A percentile compares a stretch with the other conserved stretches of the same genome.
phyloP scores from a whole-genome alignment of 306 rosid species.

The Casuarina glauca region DNA sequence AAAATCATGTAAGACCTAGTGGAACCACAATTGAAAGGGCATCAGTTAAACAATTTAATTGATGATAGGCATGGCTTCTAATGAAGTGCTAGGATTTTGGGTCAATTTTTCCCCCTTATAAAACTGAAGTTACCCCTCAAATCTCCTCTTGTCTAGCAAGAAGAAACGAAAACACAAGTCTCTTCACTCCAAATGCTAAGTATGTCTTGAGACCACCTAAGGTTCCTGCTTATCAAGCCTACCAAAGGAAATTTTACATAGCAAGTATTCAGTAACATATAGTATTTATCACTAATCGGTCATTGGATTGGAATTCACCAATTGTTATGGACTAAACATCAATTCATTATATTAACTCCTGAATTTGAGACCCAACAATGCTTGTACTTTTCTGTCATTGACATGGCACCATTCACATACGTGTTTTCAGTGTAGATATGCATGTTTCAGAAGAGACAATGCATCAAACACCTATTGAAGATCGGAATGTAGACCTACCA shows the following conservation, averaged over 20 bases:
- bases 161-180: background rate
- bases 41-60: background rate
- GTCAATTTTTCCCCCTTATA: background rate
- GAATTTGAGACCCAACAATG: background rate
- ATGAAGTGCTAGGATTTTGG: background rate
- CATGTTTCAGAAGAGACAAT: background rate
- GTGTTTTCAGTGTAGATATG: background rate
- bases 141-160: background rate
- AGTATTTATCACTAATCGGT: background rate
- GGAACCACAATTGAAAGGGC: background rate
- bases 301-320: background rate
- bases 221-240: background rate
- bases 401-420: background rate
- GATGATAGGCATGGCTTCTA: background rate
- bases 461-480: background rate
- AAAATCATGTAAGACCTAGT: background rate
- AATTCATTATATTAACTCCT: background rate
- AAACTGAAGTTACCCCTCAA: background rate
- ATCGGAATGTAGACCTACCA: slow-evolving; percentile 33
- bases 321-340: background rate
- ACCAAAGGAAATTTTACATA: background rate
- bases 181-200: slow-evolving; percentile 3
- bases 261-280: background rate
- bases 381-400: background rate
- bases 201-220: background rate